These are phyloP conservation scores for Theobroma grandiflorum DNA, from an alignment of 441 rosid species.

Conservation along the genomic window DNA sequence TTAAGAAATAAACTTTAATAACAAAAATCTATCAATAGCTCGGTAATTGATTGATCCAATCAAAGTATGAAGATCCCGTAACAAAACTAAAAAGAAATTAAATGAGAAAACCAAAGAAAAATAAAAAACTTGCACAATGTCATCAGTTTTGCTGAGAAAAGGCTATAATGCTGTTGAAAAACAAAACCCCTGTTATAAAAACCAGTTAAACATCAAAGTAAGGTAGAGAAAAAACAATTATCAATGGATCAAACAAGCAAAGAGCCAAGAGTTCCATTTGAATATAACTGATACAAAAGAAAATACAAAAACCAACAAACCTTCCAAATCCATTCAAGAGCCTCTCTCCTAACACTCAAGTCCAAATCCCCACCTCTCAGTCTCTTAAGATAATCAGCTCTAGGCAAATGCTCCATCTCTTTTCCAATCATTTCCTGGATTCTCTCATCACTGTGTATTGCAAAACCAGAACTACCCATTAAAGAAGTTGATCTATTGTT, in stretches of 20 bases:
- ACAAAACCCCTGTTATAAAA: conserved; percentile 25
- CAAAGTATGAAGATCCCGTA: not conserved
- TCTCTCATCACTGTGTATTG: conserved; percentile 47
- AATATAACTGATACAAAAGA: conserved; percentile 7
- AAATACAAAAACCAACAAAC: conserved; percentile 30
- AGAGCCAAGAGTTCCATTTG: conserved; percentile 20
- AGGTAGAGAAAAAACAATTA: not conserved
- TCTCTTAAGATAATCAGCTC: conserved; percentile 57
- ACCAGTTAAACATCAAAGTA: conserved; percentile 8
- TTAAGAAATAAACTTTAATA: conserved; percentile 22
- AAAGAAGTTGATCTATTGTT: conserved; percentile 36
- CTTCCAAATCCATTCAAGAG: conserved; percentile 66
- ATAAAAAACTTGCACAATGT: conserved; percentile 5
- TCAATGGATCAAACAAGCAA: conserved; percentile 31
- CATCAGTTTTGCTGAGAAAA: conserved; percentile 5
- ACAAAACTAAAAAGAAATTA: conserved; percentile 1
- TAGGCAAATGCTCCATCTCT: conserved; percentile 54
- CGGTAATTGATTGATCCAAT: conserved; percentile 22
- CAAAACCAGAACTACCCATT: conserved; percentile 43
- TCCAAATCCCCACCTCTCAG: conserved; percentile 56
- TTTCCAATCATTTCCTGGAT: conserved; percentile 58
- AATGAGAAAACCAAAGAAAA: not conserved
- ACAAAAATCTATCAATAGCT: not conserved
- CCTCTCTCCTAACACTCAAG: conserved; percentile 51
- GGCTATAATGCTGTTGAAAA: conserved; percentile 32